Base-by-base conservation (phyloP, 2,329 filamentous ascomycete genomes). In the Didymella segeticola region DNA sequence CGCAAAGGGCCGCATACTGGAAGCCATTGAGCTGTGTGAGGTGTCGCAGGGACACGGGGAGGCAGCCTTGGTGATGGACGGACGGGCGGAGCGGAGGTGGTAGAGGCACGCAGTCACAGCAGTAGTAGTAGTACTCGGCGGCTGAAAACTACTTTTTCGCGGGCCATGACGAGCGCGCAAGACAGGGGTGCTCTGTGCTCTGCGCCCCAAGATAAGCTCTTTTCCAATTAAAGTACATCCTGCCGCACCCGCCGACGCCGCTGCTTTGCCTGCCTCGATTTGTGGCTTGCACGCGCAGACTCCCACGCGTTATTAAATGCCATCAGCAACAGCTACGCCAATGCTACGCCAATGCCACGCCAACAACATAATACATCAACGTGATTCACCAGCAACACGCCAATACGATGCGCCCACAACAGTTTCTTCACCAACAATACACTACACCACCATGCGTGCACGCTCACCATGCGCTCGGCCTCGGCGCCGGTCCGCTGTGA, bases 1-100 rank as follows among this genome's bases (percentile, higher is more conserved):
- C 25, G 67, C 71, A 47, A 74, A 56, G 26, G 72, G 71, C 62
- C 73, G 70, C 72, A 75, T 70, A 57, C 51, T 60, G 61, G 71
- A 59, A 54, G 73, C 68, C 69, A 75, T 75, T 72, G 69, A 20
- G 27, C 45, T 41, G 45, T 36, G 39, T 10, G 3, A 26, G 15
- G 51, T 41, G 17, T 54, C 45, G 48, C 51, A 29, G 38, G 27
- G n/a, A 38, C 43, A 31, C 49, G 36, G 51, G 39, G 51, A 48
- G 45, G 51, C 45, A 45, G 51, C 45, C 51, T 37, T 27, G 41
- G 17, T 14, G 25, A 17, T 20, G n/a, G 33, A 22, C 23, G 39
- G 37, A 45, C 27, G 15, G 17, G 41, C 11, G 23, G 26, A 9
- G 33, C 27, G 29, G 45, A 41, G 25, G 51, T 46, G 47, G 15